Base-by-base conservation (phyloP, 176 grass and related monocot genomes). In the Tillandsia leiboldiana region DNA sequence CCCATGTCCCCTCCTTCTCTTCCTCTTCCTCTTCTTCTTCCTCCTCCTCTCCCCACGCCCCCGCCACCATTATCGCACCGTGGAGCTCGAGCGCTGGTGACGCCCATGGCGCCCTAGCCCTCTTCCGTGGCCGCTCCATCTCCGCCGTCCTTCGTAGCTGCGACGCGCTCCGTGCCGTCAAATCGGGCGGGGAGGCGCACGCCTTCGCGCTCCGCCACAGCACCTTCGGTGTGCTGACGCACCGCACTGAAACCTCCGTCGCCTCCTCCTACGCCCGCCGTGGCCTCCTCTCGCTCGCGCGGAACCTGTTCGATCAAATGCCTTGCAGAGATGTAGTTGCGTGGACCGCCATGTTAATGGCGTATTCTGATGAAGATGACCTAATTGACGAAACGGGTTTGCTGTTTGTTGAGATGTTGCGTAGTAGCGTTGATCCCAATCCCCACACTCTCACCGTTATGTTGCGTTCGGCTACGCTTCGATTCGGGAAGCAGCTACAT, bases 251-350 rank as follows among this genome's bases (percentile, higher is more conserved):
- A 48, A 82, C 49, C 52, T 58, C 80, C 5, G 73, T 82, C 0
- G 67, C 76, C 22, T 48, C 70, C 12, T 76, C 76, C 48, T 82
- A 82, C 63, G 49, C 69, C 8, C 76, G 77, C 54, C 77, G 83
- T 26, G 73, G 83, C 9, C 11, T 65, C 26, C 63, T 77, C 8
- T 49, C 18, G 27, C 29, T 1, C 42, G 73, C 72, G 1, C 63
- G 68, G 61, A 63, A 63, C 50, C 72, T 85, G 83, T 80, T 85
- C 48, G 77, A 80, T 20, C 58, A 51, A 77, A 85, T 85, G 83
- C 67, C 11, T 48, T 73, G 72, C 6, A 85, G 77, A 50, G 77
- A 81, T 61, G 78, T 80, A 23, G 77, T 85, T 47, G 17, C 83
- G 54, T 85, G 83, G 72, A 80, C 77, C 42, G 70, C 73, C 73